A percentile compares a stretch with the other conserved stretches of the same genome.
phyloP scores from a whole-genome alignment of 495 filamentous ascomycete genomes.

The Cenococcum geophilum region DNA sequence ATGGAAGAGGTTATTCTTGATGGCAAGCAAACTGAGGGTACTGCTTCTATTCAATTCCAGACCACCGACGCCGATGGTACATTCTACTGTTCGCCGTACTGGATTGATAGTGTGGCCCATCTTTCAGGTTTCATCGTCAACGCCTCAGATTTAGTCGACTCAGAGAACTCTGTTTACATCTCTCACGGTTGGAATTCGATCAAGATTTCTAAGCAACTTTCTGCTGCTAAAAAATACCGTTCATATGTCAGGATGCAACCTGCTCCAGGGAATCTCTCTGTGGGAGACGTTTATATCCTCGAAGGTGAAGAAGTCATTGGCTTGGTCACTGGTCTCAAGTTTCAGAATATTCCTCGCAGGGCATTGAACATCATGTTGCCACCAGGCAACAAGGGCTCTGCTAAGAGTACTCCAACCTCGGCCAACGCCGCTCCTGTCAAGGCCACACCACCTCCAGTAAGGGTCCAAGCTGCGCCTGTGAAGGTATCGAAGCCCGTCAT shows the following conservation, averaged over 20 bases:
- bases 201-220: constrained; percentile 37
- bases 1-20: constrained; percentile 45
- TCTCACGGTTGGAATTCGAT: constrained; percentile 43
- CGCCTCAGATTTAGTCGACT: constrained; percentile 44
- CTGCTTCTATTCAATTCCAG: constrained; percentile 41
- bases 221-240: constrained; percentile 37
- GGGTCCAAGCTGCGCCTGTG: constrained; percentile 5
- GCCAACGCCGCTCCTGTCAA: constrained; percentile 22
- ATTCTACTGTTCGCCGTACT: constrained; percentile 43
- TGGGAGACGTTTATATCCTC: constrained; percentile 43
- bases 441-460: constrained; percentile 14
- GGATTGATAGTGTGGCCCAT: constrained; percentile 48
- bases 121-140: constrained; percentile 53
- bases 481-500: constrained; percentile 21
- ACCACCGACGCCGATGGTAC: constrained; percentile 40
- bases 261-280: constrained; percentile 38
- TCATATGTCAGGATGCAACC: constrained; percentile 44
- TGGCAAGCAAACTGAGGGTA: constrained; percentile 41
- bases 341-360: constrained; percentile 43
- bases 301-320: constrained; percentile 41
- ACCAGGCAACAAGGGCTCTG: constrained; percentile 30
- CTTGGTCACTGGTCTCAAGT: constrained; percentile 41
- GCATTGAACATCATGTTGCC: constrained; percentile 41
- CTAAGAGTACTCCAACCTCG: not conserved
- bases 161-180: constrained; percentile 44